Evolutionary conservation across 2,329 filamentous ascomycete species (phyloP).

Genomic region (Scedosporium apiospermum): DNA sequence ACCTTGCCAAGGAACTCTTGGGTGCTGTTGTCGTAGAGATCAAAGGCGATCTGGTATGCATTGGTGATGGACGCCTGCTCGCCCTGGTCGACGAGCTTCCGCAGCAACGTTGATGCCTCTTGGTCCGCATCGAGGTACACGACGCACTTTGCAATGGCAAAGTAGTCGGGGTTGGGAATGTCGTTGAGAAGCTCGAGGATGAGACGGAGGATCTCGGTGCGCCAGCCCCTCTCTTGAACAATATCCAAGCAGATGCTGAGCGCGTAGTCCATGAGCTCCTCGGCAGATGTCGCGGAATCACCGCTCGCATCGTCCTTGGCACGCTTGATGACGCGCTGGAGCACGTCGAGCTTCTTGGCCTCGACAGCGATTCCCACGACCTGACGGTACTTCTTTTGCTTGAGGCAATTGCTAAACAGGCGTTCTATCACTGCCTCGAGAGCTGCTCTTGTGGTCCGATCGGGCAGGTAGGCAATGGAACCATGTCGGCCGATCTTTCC

Average conservation of each 20-base stretch:
- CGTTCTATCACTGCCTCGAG: conserved; percentile 78
- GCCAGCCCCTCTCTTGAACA: conserved; percentile 83
- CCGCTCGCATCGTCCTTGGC: conserved; percentile 73
- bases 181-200: conserved; percentile 94
- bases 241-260: conserved; percentile 96
- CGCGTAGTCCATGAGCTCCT: conserved; percentile 95
- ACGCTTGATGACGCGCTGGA: conserved; percentile 77
- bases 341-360: conserved; percentile 80
- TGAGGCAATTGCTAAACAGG: conserved; percentile 83
- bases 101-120: conserved; percentile 79
- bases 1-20: conserved; percentile 94
- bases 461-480: conserved; percentile 55
- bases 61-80: conserved; percentile 71
- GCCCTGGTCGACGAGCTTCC: conserved; percentile 68
- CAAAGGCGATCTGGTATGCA: conserved; percentile 96
- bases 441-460: conserved; percentile 66
- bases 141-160: conserved; percentile 94
- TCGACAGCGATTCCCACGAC: conserved; percentile 96
- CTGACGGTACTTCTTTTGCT: conserved; percentile 80
- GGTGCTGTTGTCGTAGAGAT: conserved; percentile 96
- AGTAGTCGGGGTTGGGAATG: conserved; percentile 88
- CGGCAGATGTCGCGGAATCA: conserved; percentile 44
- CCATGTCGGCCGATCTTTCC: conserved; percentile 44
- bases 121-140: conserved; percentile 90
- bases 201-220: conserved; percentile 74